Base-by-base conservation (phyloP, 2,329 filamentous ascomycete species). In the Proliferodiscus dingleyae region DNA sequence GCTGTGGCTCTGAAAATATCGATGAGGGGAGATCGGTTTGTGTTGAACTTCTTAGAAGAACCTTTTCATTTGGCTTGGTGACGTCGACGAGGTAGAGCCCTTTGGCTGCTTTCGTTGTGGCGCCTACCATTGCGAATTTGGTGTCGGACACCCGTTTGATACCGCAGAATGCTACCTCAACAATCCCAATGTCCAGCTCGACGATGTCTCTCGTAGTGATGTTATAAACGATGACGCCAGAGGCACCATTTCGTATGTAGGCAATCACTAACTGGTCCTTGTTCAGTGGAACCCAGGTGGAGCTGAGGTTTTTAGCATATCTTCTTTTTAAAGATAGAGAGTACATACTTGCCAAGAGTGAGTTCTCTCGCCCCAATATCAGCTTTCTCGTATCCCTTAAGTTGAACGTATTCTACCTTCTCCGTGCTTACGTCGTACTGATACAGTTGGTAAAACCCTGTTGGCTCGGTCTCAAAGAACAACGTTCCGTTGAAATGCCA, bases 401-500 rank as follows among this genome's bases (percentile, higher is more conserved):
- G 45, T 2, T 50, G 47, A 7, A 75, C 50, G 13, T 62, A 58
- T 8, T 52, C 43, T 0, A 64, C 53, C 6, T 58, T 43, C 4
- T 60, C 45, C 5, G 55, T 49, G 1, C 57, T 61, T 1, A 64
- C 59, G 3, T 49, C 47, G n/a, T 68, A 58, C 1, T 64, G 63
- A 49, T 71, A 75, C 6, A 78, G 58, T 46, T 74, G 72, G 46
- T 72, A 71, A 47, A 69, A 75, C 1, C 69, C 69, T 2, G 61
- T 66, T 1, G 56, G 57, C 56, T 78, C 75, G 40, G 70, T 70
- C 2, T 64, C 64, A 51, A 72, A 77, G 49, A 71, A 74, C 2
- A 78, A 55, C 8, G 62, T 64, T 1, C 71, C 73, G 55, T 77
- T 72, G 0, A 65, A 59, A 2, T 68, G 67, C 75, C 75, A 79